Percentiles rank a stretch among this genome's conserved stretches.
Conservation (phyloP, 257 asterid species). For the Euphrasia confusa region DNA sequence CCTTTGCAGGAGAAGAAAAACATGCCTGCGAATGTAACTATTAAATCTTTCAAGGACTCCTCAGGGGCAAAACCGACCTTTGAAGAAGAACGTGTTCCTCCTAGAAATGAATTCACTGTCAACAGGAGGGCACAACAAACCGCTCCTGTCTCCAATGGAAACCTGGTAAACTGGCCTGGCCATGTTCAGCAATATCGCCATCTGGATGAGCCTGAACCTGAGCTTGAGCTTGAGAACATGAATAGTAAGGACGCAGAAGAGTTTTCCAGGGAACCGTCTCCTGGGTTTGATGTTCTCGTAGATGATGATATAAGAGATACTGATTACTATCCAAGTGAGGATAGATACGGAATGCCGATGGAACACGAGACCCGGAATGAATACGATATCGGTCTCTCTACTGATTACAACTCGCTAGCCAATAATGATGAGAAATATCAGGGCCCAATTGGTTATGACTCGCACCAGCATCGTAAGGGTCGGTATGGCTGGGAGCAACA, state of each 20-base stretch:
- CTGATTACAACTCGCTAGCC: conserved; percentile 41
- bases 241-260: conserved; percentile 50
- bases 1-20: conserved; percentile 36
- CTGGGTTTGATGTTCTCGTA: conserved; percentile 93
- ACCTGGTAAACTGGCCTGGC: conserved; percentile 28
- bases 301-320: conserved; percentile 73
- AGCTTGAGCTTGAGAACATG: conserved; percentile 41
- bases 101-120: conserved; percentile 31
- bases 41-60: conserved; percentile 32
- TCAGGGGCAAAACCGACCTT: conserved; percentile 28
- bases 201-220: conserved; percentile 40
- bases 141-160: conserved; percentile 33
- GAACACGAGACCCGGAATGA: conserved; percentile 46
- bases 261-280: conserved; percentile 85
- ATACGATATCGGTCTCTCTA: conserved; percentile 40
- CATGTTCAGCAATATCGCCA: conserved; percentile 34
- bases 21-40: conserved; percentile 28
- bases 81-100: conserved; percentile 31
- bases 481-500: conserved; percentile 54
- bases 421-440: conserved; percentile 45
- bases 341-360: conserved; percentile 54
- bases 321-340: conserved; percentile 64
- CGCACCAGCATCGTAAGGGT: conserved; percentile 39
- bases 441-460: conserved; percentile 44
- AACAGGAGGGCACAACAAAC: conserved; percentile 29